Percentiles rank a stretch among this genome's conserved stretches.
These are phyloP conservation scores for Cryptosporidium tyzzeri DNA, from an alignment of 169 alveolate genomes.

Conservation along the genomic window DNA sequence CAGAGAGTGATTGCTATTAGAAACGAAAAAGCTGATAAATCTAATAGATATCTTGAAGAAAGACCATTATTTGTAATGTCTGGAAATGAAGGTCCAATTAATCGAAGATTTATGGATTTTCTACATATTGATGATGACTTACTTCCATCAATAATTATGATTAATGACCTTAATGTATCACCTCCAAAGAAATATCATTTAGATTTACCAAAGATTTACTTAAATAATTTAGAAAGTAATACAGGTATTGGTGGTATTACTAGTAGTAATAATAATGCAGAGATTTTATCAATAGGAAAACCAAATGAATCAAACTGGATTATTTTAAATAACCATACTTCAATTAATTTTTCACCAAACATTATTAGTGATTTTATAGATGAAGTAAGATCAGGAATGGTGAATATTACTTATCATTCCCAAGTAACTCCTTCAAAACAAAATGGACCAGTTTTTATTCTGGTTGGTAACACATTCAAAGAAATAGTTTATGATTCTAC, in stretches of 20 bases:
- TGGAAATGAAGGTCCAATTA: conserved; percentile 69
- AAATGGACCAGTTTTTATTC: conserved; percentile 77
- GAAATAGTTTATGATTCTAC: conserved; percentile 83
- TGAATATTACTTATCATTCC: conserved; percentile 31
- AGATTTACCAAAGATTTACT: conserved; percentile 27
- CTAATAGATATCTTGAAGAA: conserved; percentile 2
- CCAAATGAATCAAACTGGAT: conserved; percentile 42
- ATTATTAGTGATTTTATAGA: conserved; percentile 64
- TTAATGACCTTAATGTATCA: conserved; percentile 45
- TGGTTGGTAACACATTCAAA: conserved; percentile 86
- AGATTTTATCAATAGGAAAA: conserved; percentile 13
- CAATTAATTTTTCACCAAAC: conserved; percentile 50
- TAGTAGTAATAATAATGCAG: not conserved
- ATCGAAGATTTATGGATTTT: conserved; percentile 68
- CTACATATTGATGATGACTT: conserved; percentile 50
- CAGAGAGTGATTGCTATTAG: conserved; percentile 29
- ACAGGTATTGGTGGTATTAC: not conserved
- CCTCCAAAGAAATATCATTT: conserved; percentile 62
- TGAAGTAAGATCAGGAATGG: conserved; percentile 35
- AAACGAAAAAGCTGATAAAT: conserved; percentile 24
- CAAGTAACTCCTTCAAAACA: conserved; percentile 58
- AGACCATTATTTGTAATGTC: conserved; percentile 40
- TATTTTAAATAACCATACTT: conserved; percentile 51
- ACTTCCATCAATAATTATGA: conserved; percentile 27
- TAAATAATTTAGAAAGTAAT: conserved; percentile 12